Conservation (phyloP, 805 yeast genomes). For the Candida ortonii region DNA sequence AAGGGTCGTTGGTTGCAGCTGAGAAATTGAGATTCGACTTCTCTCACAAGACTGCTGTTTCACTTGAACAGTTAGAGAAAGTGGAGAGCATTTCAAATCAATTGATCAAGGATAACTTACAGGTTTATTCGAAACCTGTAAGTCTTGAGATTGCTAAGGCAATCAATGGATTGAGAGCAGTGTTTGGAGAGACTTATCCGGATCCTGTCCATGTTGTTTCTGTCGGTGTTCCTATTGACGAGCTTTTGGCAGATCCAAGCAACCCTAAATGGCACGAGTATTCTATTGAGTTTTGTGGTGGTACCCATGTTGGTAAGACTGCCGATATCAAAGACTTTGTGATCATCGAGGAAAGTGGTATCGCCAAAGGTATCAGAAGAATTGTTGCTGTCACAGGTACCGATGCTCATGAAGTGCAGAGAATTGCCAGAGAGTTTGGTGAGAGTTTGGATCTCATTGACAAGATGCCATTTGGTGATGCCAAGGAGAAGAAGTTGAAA, state of each 20-base stretch:
- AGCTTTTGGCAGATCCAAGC: slow-evolving; percentile 65
- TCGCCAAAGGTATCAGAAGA: slow-evolving; percentile 98
- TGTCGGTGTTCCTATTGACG: slow-evolving; percentile 87
- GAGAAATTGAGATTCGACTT: slow-evolving; percentile 96
- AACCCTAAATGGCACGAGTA: slow-evolving; percentile 71
- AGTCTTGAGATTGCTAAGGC: slow-evolving; percentile 66
- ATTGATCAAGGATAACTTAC: slow-evolving; percentile 64
- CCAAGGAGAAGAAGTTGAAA: slow-evolving; percentile 79
- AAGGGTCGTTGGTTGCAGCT: slow-evolving; percentile 93
- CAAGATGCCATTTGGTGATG: slow-evolving; percentile 65
- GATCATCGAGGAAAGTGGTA: slow-evolving; percentile 91
- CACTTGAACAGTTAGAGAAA: slow-evolving; percentile 64
- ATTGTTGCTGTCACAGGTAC: slow-evolving; percentile 94
- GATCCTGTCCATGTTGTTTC: slow-evolving; percentile 98
- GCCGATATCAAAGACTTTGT: slow-evolving; percentile 91
- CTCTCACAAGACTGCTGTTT: slow-evolving; percentile 83
- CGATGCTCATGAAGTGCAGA: slow-evolving; percentile 87
- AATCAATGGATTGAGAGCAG: slow-evolving; percentile 90
- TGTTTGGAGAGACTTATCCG: slow-evolving; percentile 97
- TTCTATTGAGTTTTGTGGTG: slow-evolving; percentile 98
- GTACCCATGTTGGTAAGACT: slow-evolving; percentile 92
- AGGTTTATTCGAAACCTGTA: slow-evolving; percentile 83
- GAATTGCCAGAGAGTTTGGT: slow-evolving; percentile 71
- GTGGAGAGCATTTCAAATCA: slow-evolving; percentile 75
- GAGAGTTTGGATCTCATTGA: slow-evolving; percentile 57